phyloP scores from a whole-genome alignment of 306 rosid genomes.

The Inga laurina region DNA sequence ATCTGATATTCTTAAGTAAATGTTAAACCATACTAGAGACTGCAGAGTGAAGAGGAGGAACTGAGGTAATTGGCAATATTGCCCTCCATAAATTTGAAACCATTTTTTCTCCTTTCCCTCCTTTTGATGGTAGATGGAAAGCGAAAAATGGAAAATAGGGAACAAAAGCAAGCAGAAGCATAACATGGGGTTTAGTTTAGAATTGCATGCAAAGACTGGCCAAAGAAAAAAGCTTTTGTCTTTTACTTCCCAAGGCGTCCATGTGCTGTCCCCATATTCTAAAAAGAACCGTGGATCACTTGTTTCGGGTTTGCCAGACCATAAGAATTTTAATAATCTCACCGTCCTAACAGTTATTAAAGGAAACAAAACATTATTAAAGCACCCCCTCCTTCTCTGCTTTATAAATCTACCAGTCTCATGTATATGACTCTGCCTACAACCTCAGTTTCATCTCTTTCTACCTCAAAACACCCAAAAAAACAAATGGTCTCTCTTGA shows the following conservation, averaged over 20 bases:
- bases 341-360: constrained; percentile 54
- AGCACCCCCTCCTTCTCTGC: constrained; percentile 39
- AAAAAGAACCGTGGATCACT: constrained; percentile 54
- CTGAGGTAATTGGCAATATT: not conserved
- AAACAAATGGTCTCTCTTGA: constrained; percentile 62
- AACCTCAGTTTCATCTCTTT: constrained; percentile 26
- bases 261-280: constrained; percentile 85
- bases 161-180: constrained; percentile 23
- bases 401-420: constrained; percentile 57
- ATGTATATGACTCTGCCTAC: constrained; percentile 42
- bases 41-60: not conserved
- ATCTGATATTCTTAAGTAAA: too few species aligned
- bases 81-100: constrained; percentile 34
- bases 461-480: constrained; percentile 16
- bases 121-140: constrained; percentile 13
- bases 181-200: constrained; percentile 24
- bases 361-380: constrained; percentile 31
- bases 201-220: constrained; percentile 42
- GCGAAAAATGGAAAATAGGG: not conserved
- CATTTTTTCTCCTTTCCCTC: constrained; percentile 5
- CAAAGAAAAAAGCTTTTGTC: constrained; percentile 54
- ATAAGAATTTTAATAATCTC: constrained; percentile 62
- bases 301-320: constrained; percentile 85
- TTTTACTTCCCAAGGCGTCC: constrained; percentile 72
- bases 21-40: not conserved